Conservation (phyloP, 192 early-diverging fungal species). For the Entomortierella parvispora region DNA sequence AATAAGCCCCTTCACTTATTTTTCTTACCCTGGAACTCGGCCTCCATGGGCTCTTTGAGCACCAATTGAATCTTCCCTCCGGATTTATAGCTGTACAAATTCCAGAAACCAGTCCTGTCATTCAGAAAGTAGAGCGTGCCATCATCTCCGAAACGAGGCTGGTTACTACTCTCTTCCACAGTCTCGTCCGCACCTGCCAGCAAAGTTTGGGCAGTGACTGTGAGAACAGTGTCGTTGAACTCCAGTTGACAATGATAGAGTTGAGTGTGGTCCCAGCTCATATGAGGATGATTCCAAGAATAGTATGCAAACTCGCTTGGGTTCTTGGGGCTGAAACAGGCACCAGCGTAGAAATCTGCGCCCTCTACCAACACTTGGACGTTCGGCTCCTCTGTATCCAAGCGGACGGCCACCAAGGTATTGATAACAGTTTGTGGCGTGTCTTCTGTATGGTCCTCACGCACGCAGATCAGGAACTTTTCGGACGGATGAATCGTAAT, state of each 20-base stretch:
- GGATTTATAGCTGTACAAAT: slow-evolving; percentile 64
- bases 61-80: slow-evolving; percentile 40
- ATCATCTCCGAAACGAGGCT: slow-evolving; percentile 68
- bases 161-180: slow-evolving; percentile 53
- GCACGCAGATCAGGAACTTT: slow-evolving; percentile 69
- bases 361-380: slow-evolving; percentile 63
- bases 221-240: slow-evolving; percentile 15
- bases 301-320: slow-evolving; percentile 67
- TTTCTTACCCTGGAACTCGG: slow-evolving; percentile 70
- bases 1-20: no score
- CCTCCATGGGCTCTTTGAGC: slow-evolving; percentile 58
- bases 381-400: slow-evolving; percentile 39
- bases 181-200: slow-evolving; percentile 37
- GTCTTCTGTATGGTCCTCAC: slow-evolving; percentile 75
- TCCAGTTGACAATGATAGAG: slow-evolving; percentile 59
- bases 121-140: slow-evolving; percentile 70
- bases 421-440: slow-evolving; percentile 65
- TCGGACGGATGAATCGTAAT: slow-evolving; percentile 65
- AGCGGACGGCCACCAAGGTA: slow-evolving; percentile 64
- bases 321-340: slow-evolving; percentile 59
- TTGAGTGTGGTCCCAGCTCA: slow-evolving; percentile 82
- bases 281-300: slow-evolving; percentile 78
- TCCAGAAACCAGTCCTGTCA: slow-evolving; percentile 81
- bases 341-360: slow-evolving; percentile 74
- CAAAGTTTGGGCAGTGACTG: slow-evolving; percentile 21